Conservation (phyloP, 2,329 filamentous ascomycete species). For the Nigrograna mackinnonii region DNA sequence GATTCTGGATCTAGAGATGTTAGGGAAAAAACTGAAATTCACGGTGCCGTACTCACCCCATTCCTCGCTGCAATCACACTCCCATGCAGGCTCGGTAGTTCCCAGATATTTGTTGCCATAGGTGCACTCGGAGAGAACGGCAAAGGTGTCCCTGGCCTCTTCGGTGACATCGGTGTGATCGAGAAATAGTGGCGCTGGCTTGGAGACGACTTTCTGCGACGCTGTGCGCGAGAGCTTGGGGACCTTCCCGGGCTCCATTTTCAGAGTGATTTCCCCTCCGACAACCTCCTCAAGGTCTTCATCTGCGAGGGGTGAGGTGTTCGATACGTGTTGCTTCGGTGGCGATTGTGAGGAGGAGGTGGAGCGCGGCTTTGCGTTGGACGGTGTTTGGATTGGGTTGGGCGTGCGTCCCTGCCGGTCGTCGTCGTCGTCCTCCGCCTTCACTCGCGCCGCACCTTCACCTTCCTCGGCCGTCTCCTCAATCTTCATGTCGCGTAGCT, state of each 20-base stretch:
- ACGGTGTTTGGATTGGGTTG: conserved; percentile 31
- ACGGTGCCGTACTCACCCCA: conserved; percentile 75
- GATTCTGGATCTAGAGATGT: conserved; percentile 50
- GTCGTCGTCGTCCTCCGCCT: conserved; percentile 24
- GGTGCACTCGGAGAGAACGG: conserved; percentile 80
- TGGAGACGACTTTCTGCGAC: conserved; percentile 69
- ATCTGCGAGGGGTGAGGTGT: conserved; percentile 41
- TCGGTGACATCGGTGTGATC: conserved; percentile 78
- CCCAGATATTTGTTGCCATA: conserved; percentile 93
- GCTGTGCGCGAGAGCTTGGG: conserved; percentile 75
- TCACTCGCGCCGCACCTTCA: conserved; percentile 24
- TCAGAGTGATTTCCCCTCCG: conserved; percentile 64
- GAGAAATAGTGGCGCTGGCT: conserved; percentile 68
- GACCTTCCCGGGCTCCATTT: conserved; percentile 66
- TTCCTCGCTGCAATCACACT: conserved; percentile 93
- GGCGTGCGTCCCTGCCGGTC: conserved; percentile 18
- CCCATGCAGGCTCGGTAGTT: conserved; percentile 87
- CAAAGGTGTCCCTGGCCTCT: conserved; percentile 76
- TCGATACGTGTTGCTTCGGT: conserved; percentile 29
- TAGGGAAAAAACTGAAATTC: conserved; percentile 8
- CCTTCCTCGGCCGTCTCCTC: conserved; percentile 40
- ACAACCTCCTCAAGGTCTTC: conserved; percentile 57
- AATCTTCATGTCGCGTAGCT: conserved; percentile 50
- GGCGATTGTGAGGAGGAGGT: conserved; percentile 37
- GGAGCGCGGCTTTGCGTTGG: conserved; percentile 29